phyloP scores from a whole-genome alignment of 2,329 filamentous ascomycete genomes.

The Aspergillus sp. region DNA sequence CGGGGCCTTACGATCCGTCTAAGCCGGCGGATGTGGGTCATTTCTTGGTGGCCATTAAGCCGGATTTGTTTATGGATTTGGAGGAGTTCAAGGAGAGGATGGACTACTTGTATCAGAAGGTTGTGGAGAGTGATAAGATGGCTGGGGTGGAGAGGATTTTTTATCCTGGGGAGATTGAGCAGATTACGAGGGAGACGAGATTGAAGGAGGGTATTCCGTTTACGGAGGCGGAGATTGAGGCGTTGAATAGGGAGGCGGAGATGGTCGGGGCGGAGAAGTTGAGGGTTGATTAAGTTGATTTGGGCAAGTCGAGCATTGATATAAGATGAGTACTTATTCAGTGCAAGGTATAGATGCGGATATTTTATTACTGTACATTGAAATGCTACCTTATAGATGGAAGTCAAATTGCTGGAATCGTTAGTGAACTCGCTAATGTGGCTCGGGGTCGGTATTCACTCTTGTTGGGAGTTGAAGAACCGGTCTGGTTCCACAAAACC shows the following conservation, averaged over 20 bases:
- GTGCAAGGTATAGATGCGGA: too few relatives aligned
- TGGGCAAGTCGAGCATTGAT: background rate
- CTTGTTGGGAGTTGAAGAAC: too few relatives aligned
- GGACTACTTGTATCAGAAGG: constrained; percentile 60
- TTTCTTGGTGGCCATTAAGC: constrained; percentile 70
- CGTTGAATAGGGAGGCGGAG: constrained; percentile 54
- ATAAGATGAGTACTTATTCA: background rate
- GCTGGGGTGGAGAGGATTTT: constrained; percentile 57
- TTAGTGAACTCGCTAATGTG: too few relatives aligned
- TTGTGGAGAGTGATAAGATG: constrained; percentile 55
- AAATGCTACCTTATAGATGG: too few relatives aligned
- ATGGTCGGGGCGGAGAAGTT: constrained; percentile 37
- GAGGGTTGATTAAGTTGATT: background rate
- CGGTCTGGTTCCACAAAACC: too few relatives aligned
- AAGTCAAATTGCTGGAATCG: too few relatives aligned
- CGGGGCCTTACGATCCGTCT: constrained; percentile 72
- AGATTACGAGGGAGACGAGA: constrained; percentile 47
- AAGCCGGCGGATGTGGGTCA: constrained; percentile 71
- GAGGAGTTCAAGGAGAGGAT: constrained; percentile 67
- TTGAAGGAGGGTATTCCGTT: constrained; percentile 51
- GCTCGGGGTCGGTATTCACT: rapidly evolving
- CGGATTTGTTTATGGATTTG: constrained; percentile 70
- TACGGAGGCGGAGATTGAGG: constrained; percentile 50
- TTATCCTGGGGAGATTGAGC: constrained; percentile 61
- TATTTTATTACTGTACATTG: too few relatives aligned